Conservation (phyloP, 2,329 filamentous ascomycete genomes). For the Verticillium klebahnii region DNA sequence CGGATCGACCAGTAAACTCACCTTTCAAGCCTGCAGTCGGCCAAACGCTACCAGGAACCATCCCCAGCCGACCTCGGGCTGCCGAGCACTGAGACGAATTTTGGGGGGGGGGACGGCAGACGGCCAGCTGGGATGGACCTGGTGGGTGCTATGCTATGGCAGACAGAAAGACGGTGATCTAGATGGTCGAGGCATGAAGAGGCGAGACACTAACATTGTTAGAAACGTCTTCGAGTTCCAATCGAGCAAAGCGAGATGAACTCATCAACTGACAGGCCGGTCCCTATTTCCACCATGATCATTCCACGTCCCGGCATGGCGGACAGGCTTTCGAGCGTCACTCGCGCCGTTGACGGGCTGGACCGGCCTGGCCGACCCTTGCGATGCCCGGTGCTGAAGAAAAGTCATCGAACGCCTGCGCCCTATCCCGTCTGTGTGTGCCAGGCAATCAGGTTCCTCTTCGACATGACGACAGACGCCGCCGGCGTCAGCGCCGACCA, state of each 20-base stretch:
- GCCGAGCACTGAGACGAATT: not conserved
- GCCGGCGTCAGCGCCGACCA: not conserved
- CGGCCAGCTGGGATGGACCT: not conserved
- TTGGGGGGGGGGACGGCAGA: too few relatives aligned
- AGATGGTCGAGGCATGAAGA: not conserved
- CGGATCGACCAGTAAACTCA: not conserved
- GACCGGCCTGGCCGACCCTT: too few relatives aligned
- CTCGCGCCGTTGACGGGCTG: too few relatives aligned
- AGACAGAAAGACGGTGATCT: not conserved
- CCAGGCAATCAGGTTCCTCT: not conserved
- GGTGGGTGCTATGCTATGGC: not conserved
- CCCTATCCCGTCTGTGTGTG: too few relatives aligned
- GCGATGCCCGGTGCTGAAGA: too few relatives aligned
- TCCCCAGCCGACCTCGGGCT: not conserved
- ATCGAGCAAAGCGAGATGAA: not conserved
- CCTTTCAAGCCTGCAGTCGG: not conserved
- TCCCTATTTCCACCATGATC: too few relatives aligned
- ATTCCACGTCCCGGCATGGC: too few relatives aligned
- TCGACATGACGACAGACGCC: not conserved
- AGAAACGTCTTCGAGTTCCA: not conserved
- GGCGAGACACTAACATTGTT: not conserved
- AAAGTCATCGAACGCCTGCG: too few relatives aligned
- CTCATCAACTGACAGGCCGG: not conserved
- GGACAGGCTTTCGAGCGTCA: too few relatives aligned
- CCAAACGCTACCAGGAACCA: not conserved